Base-by-base conservation (phyloP, 805 yeast species). In the Cyberlindnera amylophila region DNA sequence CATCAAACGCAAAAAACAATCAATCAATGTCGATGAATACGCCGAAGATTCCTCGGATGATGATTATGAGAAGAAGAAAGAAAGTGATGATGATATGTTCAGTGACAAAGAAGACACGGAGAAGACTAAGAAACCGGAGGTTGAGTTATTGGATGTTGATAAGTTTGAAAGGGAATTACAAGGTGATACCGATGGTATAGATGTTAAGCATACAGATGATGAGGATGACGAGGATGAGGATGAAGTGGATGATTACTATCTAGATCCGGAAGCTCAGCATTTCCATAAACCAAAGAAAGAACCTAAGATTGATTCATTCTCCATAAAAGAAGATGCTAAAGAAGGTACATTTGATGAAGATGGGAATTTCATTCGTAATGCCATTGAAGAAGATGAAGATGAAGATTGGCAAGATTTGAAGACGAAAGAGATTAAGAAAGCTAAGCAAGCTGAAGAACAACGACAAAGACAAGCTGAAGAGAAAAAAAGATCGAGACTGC, bases 221-320 rank as follows among this genome's bases (percentile, higher is more conserved):
- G 55, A 51, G 15, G 59, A 42, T 7, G 57, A 52, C 3, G 41
- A 36, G 8, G 55, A 44, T 13, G 49, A 44, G 9, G 58, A 41
- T 8, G 49, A 41, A 12, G 42, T 29, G 4, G 40, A 42, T 13
- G 48, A 38, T 42, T 54, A 52, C n/a, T 54, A 39, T 34, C 38
- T 50, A 5, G 51, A 46, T 19, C 58, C 38, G 18, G 60, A 53
- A 29, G 26, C 41, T n/a, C 42, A 47, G 29, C 41, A 34, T 27
- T 35, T 58, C 54, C 32, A 24, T 1, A 30, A 21, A 27, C 46
- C 50, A 3, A 41, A 18, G 15, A 33, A 40, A 7, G 57, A 45
- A 11, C 66, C 81, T 1, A 72, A 73, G 46, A 45, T 85, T 3
- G 90, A 84, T 45, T 75, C 85, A 0, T 85, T 85, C 61, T 72